These are phyloP conservation scores for Friedmanniomyces endolithicus DNA, from an alignment of 495 filamentous ascomycete genomes.

Conservation along the genomic window DNA sequence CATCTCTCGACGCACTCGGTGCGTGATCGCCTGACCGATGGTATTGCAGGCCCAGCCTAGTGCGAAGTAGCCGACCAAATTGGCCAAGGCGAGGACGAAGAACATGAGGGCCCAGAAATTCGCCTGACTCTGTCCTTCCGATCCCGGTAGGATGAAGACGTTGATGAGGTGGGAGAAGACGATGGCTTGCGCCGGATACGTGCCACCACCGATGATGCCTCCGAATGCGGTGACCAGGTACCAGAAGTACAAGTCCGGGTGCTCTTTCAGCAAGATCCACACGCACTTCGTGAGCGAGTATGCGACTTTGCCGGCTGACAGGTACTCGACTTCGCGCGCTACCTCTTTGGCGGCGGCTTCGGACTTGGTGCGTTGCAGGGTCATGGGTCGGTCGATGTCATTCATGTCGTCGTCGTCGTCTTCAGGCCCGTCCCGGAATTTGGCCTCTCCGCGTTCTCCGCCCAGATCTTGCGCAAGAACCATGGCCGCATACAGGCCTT, in stretches of 20 bases:
- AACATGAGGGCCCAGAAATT: conserved; percentile 28
- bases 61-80: conserved; percentile 27
- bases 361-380: conserved; percentile 10
- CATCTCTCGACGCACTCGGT: conserved; percentile 45
- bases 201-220: conserved; percentile 16
- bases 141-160: conserved; percentile 15
- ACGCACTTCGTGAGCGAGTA: conserved; percentile 11
- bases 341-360: conserved; percentile 3
- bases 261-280: conserved; percentile 9
- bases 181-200: conserved; percentile 28
- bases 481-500: conserved; percentile 21
- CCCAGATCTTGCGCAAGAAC: conserved; percentile 21
- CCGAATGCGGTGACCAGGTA: conserved; percentile 8
- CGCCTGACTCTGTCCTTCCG: conserved; percentile 10
- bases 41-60: conserved; percentile 23
- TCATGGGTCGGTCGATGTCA: conserved; percentile 1
- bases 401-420: conserved; percentile 2
- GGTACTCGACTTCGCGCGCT: conserved; percentile 2
- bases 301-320: conserved; percentile 6
- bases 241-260: conserved; percentile 7
- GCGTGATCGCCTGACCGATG: conserved; percentile 24
- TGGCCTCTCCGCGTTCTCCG: conserved; percentile 2
- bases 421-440: background rate
- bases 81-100: conserved; percentile 36
- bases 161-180: conserved; percentile 25